Percentiles rank a stretch among this genome's conserved stretches.
phyloP scores from a whole-genome alignment of 179 eudicot species.

The Spergularia azorica region DNA sequence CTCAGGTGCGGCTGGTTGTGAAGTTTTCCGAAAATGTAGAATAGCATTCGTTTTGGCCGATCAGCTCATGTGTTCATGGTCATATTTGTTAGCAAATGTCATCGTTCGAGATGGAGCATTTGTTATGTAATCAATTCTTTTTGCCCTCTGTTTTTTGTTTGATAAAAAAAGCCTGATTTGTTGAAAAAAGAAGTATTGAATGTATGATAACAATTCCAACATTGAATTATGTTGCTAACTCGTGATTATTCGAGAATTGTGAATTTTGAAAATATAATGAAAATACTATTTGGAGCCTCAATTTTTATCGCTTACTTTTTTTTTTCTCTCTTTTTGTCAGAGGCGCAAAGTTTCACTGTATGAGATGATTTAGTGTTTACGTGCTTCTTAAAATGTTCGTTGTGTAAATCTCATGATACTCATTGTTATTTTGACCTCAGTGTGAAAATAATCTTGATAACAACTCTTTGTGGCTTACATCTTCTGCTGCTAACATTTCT shows the following conservation, averaged over 20 bases:
- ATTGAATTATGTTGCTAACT: constrained; percentile 6
- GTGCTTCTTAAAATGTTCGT: not conserved
- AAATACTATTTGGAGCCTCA: not conserved
- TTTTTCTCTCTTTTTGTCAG: too few species aligned
- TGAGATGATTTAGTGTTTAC: not conserved
- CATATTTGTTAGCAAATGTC: constrained; percentile 34
- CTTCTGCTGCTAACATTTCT: not conserved
- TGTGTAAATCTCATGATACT: constrained; percentile 6
- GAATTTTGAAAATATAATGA: constrained; percentile 32
- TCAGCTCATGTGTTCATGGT: constrained; percentile 26
- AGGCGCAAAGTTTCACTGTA: not conserved
- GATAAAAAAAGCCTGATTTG: constrained; percentile 23
- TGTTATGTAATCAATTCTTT: constrained; percentile 31
- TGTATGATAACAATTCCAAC: constrained; percentile 28
- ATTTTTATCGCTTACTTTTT: too few species aligned
- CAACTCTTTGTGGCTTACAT: too few species aligned
- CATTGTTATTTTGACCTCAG: not conserved
- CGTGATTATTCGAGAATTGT: constrained; percentile 17
- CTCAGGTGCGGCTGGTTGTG: constrained; percentile 12
- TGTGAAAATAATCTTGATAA: not conserved
- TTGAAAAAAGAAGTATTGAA: constrained; percentile 28
- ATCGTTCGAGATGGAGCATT: constrained; percentile 23
- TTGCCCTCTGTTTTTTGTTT: constrained; percentile 14
- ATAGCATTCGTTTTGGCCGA: constrained; percentile 29
- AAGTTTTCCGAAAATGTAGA: constrained; percentile 26